These are phyloP conservation scores for Biancaea sappan DNA, from an alignment of 306 rosid genomes.

Conservation along the genomic window DNA sequence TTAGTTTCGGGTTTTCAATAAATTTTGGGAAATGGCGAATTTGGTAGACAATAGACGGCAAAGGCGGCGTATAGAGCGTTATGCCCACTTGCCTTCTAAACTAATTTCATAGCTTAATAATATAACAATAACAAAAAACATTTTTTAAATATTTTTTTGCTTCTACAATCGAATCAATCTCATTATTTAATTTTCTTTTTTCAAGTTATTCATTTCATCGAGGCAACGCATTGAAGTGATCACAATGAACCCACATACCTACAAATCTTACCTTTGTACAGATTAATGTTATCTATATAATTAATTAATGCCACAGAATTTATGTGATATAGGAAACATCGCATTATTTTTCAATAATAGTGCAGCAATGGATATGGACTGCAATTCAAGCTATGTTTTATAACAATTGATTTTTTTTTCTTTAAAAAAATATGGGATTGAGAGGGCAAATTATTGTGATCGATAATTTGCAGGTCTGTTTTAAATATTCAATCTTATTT, in stretches of 20 bases:
- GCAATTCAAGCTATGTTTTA: no score
- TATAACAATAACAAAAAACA: no score
- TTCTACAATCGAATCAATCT: no score
- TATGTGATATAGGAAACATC: neutral
- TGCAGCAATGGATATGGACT: no score
- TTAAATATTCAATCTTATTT: no score
- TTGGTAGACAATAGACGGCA: neutral
- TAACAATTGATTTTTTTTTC: no score
- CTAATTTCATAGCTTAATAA: no score
- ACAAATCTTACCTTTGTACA: neutral
- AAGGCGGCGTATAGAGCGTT: neutral
- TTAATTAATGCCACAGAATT: neutral
- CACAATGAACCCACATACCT: neutral
- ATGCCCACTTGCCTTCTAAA: neutral
- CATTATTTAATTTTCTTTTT: neutral
- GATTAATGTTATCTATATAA: neutral
- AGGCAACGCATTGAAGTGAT: neutral
- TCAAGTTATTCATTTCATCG: neutral
- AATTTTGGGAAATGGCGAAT: neutral
- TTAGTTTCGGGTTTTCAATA: no score
- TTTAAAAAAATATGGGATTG: no score
- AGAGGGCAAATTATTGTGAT: no score
- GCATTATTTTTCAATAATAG: no score
- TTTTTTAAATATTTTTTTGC: neutral
- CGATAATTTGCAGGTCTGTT: no score